Base-by-base conservation (phyloP, 2,329 filamentous ascomycete genomes). In the Emmonsiellopsis sp. region DNA sequence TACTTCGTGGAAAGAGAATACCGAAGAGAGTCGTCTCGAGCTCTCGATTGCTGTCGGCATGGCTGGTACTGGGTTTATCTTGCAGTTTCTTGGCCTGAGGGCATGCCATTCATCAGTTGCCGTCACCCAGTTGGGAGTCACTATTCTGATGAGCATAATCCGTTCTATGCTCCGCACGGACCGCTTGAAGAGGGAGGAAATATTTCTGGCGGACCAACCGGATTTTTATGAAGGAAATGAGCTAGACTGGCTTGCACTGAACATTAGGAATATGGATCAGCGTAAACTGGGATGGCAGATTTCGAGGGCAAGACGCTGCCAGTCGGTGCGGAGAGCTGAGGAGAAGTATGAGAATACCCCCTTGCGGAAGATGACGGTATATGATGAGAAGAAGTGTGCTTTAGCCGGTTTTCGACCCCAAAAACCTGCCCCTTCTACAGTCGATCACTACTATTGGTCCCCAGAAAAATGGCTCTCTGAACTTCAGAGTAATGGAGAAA, bases 1-100 rank as follows among this genome's bases (percentile, higher is more conserved):
- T 42, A 45, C 42, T 6, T 54, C 54, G 10, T 49, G 45, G 46
- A 56, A 56, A 27, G n/a, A 14, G 37, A 47, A 34, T 11, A 27
- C 17, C 9, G n/a, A 44, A 13, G 17, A 42, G 8, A 13, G 34
- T 14, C 9, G 8, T 21, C 13, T 37, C 32, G 3, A 27, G 33
- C 34, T 54, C 9, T 56, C 31, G 27, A 5, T 32, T 11, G 52
- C 44, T 27, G 37, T 60, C 21, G 2, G 32, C 4, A 32, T 51
- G 9, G 56, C 56, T 0, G 37, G 58, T 4, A 8, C 53, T 13
- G 61, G 60, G 1, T 62, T 57, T 32, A 42, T 62, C 6, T 13
- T 60, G 5, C 60, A 63, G 40, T 63, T 63, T 45, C 33, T 62
- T 21, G 61, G 61, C 2, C 47, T 62, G 9, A 52, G 61, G 36